Evolutionary conservation across 2,329 filamentous ascomycete genomes (phyloP).

Genomic region (Cladosporium sp.): DNA sequence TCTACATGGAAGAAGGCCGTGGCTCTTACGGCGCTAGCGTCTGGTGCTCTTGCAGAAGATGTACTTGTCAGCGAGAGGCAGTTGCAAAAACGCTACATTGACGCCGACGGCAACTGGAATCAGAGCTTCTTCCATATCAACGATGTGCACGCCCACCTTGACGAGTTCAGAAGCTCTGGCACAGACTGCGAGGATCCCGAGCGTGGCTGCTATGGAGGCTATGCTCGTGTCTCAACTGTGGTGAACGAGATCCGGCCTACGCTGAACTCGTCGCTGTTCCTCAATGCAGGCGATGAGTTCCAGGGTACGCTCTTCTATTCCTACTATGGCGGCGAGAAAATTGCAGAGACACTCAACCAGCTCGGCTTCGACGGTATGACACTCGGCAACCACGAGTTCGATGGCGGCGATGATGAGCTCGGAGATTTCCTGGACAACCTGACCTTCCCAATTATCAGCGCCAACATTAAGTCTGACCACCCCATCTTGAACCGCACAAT

Average conservation of each 20-base stretch:
- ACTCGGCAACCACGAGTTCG: slow-evolving; percentile 64
- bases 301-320: slow-evolving; percentile 65
- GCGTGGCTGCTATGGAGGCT: slow-evolving; percentile 61
- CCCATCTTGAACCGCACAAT: slow-evolving; percentile 58
- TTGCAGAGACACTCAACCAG: slow-evolving; percentile 61
- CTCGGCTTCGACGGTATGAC: slow-evolving; percentile 66
- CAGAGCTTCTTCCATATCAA: slow-evolving; percentile 64
- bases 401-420: slow-evolving; percentile 59
- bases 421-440: slow-evolving; percentile 60
- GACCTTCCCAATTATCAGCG: slow-evolving; percentile 61
- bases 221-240: slow-evolving; percentile 59
- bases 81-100: slow-evolving; percentile 20
- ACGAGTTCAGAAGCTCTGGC: slow-evolving; percentile 58
- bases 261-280: slow-evolving; percentile 58
- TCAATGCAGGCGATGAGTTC: slow-evolving; percentile 67
- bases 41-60: slow-evolving; percentile 17
- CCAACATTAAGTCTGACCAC: slow-evolving; percentile 60
- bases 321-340: slow-evolving; percentile 65
- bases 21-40: background rate
- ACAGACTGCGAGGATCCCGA: slow-evolving; percentile 57
- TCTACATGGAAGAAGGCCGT: background rate
- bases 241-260: slow-evolving; percentile 54
- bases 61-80: slow-evolving; percentile 20
- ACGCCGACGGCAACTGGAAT: slow-evolving; percentile 22
- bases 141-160: slow-evolving; percentile 64